Evolutionary conservation across 192 early-diverging fungal species (phyloP).

Genomic region (Entrophospora sp.): DNA sequence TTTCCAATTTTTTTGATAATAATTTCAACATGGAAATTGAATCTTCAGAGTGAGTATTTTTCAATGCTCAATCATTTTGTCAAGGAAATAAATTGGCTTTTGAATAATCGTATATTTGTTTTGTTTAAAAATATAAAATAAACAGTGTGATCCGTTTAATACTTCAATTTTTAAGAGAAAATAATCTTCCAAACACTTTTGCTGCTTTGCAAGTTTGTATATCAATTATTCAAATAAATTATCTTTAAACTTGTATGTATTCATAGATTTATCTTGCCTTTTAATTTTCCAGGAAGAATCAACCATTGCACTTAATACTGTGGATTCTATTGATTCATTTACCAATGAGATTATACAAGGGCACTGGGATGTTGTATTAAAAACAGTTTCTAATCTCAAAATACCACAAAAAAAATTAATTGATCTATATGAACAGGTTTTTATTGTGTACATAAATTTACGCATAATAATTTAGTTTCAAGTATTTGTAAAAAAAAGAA

Average conservation of each 20-base stretch:
- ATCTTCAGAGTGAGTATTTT: conserved; percentile 42
- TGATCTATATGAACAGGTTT: conserved; percentile 85
- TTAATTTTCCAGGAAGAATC: conserved; percentile 59
- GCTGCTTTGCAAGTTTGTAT: conserved; percentile 57
- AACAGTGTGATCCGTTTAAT: conserved; percentile 79
- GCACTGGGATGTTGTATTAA: conserved; percentile 79
- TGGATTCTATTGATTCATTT: conserved; percentile 72
- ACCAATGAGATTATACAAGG: conserved; percentile 67
- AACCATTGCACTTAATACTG: conserved; percentile 70
- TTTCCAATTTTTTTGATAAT: conserved; percentile 22
- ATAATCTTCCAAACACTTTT: conserved; percentile 74
- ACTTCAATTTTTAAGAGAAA: conserved; percentile 87
- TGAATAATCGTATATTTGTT: not conserved
- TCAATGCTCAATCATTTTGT: not conserved
- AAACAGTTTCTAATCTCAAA: conserved; percentile 56
- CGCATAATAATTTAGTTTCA: not conserved
- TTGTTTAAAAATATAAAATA: conserved; percentile 15
- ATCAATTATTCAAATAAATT: not conserved
- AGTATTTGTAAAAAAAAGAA: not conserved
- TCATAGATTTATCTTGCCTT: not conserved
- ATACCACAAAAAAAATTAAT: conserved; percentile 61
- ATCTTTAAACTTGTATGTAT: not conserved
- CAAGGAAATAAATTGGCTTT: not conserved
- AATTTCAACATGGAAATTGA: conserved; percentile 46
- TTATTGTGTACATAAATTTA: too few relatives aligned